These are phyloP conservation scores for Solanum chiquidenum DNA, from an alignment of 257 asterid genomes.

Conservation along the genomic window DNA sequence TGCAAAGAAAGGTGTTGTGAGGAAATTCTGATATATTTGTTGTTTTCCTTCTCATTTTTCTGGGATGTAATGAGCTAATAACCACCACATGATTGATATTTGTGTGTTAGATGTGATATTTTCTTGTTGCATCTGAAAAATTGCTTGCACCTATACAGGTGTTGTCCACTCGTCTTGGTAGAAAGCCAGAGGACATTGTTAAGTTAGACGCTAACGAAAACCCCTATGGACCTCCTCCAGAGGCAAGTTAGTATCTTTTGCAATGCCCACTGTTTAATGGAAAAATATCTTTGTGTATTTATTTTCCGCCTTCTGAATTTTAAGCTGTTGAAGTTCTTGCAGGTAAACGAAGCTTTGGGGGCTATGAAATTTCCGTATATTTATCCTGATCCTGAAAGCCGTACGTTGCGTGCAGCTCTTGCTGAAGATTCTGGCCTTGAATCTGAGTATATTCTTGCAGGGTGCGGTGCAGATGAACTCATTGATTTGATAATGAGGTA, in stretches of 20 bases:
- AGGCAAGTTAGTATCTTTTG: constrained; percentile 32
- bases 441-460: constrained; percentile 79
- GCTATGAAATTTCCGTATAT: constrained; percentile 79
- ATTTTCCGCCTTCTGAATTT: not conserved
- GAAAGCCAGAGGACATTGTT: constrained; percentile 91
- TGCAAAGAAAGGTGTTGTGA: not conserved
- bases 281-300: not conserved
- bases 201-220: constrained; percentile 94
- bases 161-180: constrained; percentile 80
- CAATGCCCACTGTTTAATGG: not conserved
- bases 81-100: not conserved
- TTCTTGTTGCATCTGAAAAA: not conserved
- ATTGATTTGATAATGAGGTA: constrained; percentile 96
- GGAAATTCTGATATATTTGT: not conserved
- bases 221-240: constrained; percentile 99
- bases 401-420: constrained; percentile 80
- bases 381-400: constrained; percentile 98
- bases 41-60: not conserved
- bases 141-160: constrained; percentile 36
- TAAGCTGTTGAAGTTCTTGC: constrained; percentile 12
- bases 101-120: not conserved
- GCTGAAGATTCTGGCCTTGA: constrained; percentile 94
- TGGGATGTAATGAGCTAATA: not conserved
- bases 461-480: constrained; percentile 98
- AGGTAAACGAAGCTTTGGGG: constrained; percentile 93